Base-by-base conservation (phyloP, 805 yeast genomes). In the Saccharomycopsis olivae region DNA sequence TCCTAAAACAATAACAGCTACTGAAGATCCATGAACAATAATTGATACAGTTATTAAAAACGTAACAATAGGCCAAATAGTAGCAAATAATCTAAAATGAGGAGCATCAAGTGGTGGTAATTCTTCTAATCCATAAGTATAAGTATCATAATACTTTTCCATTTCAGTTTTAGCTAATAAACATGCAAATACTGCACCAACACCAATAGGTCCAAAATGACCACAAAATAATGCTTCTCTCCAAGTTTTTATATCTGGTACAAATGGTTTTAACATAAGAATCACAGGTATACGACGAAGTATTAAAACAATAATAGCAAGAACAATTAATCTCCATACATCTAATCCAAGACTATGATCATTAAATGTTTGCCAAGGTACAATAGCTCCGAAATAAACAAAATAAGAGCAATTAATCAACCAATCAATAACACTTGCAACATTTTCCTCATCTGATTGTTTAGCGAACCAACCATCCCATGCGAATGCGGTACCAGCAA, bases 151-250 rank as follows among this genome's bases (percentile, higher is more conserved):
- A 44, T 60, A 63, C 5, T 59, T 63, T 53, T 83, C 94, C 38
- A 82, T 60, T 46, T 78, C 81, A 9, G 75, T 72, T 46, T 89
- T 71, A 1, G 94, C 85, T 47, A 86, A 64, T 36, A 87, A 77
- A 5, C 83, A 77, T 31, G 92, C 89, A 58, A 83, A 86, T 5
- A 87, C 67, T 1, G 95, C 95, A 43, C 96, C 95, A 16, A 86
- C 96, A 34, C 96, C 96, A 53, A 88, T 84, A 1, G 96, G 96
- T 14, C 96, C 96, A 58, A 88, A 87, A 61, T 87, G 95, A 16
- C 96, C 96, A 57, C 94, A 85, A 58, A 88, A 88, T 3, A 87
- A 56, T 0, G 96, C 96, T 58, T 87, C 96, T 56, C 95, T 73
- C 95, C 96, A 87, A 8, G 86, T 72, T 52, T 85, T 78, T 29